These are phyloP conservation scores for Coemansia reversa DNA, from an alignment of 192 early-diverging fungal genomes.

Conservation along the genomic window DNA sequence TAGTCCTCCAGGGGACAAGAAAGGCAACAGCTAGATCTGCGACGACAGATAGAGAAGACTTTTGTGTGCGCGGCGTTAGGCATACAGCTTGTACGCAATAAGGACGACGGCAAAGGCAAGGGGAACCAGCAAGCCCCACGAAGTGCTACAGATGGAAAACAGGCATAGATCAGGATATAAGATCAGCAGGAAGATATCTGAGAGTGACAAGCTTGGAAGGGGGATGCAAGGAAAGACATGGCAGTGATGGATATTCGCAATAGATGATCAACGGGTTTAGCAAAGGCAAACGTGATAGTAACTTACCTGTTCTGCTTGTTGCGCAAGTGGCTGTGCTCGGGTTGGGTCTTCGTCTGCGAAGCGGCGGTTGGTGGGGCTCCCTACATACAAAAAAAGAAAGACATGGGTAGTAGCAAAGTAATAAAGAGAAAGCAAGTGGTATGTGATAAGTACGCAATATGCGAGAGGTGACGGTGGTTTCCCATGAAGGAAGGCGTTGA, in stretches of 20 bases:
- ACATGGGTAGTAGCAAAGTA: background rate
- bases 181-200: too few relatives aligned
- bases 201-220: too few relatives aligned
- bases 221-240: too few relatives aligned
- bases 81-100: slow-evolving; percentile 58
- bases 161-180: background rate
- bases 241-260: too few relatives aligned
- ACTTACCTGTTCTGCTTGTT: slow-evolving; percentile 51
- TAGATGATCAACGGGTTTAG: background rate
- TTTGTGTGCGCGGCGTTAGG: slow-evolving; percentile 8
- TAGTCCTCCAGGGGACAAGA: background rate
- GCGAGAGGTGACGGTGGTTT: background rate
- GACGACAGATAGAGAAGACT: background rate
- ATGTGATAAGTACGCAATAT: background rate
- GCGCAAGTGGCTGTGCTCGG: slow-evolving; percentile 22
- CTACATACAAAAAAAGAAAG: slow-evolving; percentile 13
- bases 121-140: slow-evolving; percentile 57
- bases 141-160: slow-evolving; percentile 34
- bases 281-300: background rate
- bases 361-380: slow-evolving; percentile 23
- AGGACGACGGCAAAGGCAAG: slow-evolving; percentile 54
- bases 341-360: slow-evolving; percentile 1
- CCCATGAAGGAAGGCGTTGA: background rate
- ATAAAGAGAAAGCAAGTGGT: background rate
- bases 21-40: background rate